These are phyloP conservation scores for Solanum pennellii DNA, from an alignment of 257 asterid genomes.

Conservation along the genomic window DNA sequence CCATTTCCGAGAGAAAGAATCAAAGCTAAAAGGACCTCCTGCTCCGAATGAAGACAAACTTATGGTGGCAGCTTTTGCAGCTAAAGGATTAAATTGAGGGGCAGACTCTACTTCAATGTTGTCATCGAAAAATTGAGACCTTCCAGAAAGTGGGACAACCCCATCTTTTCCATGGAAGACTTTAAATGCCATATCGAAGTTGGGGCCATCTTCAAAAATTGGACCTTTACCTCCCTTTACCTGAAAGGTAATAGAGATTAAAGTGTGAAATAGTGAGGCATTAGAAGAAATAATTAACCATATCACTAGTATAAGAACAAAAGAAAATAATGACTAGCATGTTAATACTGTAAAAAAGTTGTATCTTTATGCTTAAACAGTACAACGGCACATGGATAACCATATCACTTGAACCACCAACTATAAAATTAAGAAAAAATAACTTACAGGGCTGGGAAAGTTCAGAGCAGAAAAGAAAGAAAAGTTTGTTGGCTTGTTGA, in stretches of 20 bases:
- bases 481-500: constrained; percentile 56
- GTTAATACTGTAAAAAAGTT: background rate
- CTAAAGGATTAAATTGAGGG: constrained; percentile 48
- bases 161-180: constrained; percentile 79
- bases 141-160: constrained; percentile 50
- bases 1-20: constrained; percentile 35
- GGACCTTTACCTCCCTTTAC: constrained; percentile 51
- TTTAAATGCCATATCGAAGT: constrained; percentile 55
- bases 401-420: background rate
- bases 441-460: constrained; percentile 48
- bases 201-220: constrained; percentile 74
- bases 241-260: constrained; percentile 21
- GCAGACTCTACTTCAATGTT: constrained; percentile 19
- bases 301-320: background rate
- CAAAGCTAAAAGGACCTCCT: constrained; percentile 70
- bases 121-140: constrained; percentile 13
- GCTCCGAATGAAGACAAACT: constrained; percentile 72
- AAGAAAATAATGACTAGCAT: background rate
- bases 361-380: background rate
- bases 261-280: background rate
- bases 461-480: constrained; percentile 42
- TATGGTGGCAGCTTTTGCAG: constrained; percentile 63
- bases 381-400: background rate
- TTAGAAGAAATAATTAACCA: background rate
- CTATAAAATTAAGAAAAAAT: background rate